Evolutionary conservation across 2,329 filamentous ascomycete genomes (phyloP).

Genomic region (Xylaria multiplex): DNA sequence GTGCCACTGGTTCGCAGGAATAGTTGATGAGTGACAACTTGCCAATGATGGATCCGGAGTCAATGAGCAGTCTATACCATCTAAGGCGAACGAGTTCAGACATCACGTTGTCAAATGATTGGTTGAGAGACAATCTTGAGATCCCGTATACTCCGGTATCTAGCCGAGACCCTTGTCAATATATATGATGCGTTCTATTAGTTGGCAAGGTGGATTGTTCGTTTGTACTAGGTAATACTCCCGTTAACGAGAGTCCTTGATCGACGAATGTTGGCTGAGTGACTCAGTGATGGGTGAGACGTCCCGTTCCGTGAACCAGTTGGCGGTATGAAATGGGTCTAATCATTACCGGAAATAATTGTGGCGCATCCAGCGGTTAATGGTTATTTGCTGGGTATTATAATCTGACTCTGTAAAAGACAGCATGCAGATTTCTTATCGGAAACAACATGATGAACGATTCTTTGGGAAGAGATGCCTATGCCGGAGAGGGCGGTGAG

Average conservation of each 20-base stretch:
- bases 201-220: constrained; percentile 1
- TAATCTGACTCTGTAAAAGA: not conserved
- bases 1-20: not conserved
- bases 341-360: constrained; percentile 12
- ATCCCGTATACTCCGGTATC: constrained; percentile 16
- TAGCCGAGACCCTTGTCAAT: constrained; percentile 34
- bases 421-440: constrained; percentile 10
- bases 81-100: constrained; percentile 16
- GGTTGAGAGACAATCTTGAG: constrained; percentile 41
- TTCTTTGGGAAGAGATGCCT: constrained; percentile 4
- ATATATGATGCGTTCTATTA: constrained; percentile 17
- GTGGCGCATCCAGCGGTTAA: constrained; percentile 29
- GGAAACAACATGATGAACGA: constrained; percentile 9
- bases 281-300: constrained; percentile 34
- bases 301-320: constrained; percentile 36
- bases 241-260: constrained; percentile 15
- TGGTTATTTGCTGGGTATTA: constrained; percentile 4
- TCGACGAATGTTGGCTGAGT: constrained; percentile 21
- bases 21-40: constrained; percentile 3
- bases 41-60: constrained; percentile 3
- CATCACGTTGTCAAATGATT: constrained; percentile 48
- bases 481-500: constrained; percentile 27
- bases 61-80: constrained; percentile 17
- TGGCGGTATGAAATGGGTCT: constrained; percentile 12
- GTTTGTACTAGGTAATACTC: constrained; percentile 24